Conservation (phyloP, 495 filamentous ascomycete genomes). For the Acidomyces sp. region DNA sequence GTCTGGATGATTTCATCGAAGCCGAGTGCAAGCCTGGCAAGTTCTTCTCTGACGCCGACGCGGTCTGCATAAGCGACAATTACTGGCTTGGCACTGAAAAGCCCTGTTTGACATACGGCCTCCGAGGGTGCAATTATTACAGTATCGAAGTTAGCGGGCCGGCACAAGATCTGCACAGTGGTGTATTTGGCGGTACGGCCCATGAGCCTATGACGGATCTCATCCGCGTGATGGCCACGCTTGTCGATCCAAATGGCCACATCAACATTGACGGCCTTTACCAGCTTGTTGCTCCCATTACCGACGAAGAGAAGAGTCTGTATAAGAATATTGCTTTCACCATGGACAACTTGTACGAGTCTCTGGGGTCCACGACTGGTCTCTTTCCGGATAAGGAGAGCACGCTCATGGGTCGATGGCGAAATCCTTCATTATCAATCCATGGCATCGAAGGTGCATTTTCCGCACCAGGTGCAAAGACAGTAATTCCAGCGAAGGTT, state of each 20-base stretch:
- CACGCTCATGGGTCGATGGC: slow-evolving; percentile 87
- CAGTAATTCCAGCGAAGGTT: slow-evolving; percentile 95
- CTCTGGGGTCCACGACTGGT: slow-evolving; percentile 71
- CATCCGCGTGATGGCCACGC: slow-evolving; percentile 59
- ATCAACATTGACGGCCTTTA: slow-evolving; percentile 80
- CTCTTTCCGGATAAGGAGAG: slow-evolving; percentile 74
- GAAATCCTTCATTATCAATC: slow-evolving; percentile 85
- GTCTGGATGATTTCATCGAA: slow-evolving; percentile 86
- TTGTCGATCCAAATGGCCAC: slow-evolving; percentile 81
- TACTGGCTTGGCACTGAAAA: slow-evolving; percentile 99
- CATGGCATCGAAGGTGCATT: slow-evolving; percentile 96
- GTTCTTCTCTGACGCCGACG: slow-evolving; percentile 89
- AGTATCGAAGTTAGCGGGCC: slow-evolving; percentile 75
- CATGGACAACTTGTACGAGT: slow-evolving; percentile 88
- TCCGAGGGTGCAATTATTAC: slow-evolving; percentile 98
- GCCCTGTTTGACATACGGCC: slow-evolving; percentile 91
- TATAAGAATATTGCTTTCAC: slow-evolving; percentile 82
- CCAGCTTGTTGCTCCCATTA: slow-evolving; percentile 80
- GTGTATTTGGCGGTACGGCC: slow-evolving; percentile 88
- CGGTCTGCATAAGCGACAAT: slow-evolving; percentile 97
- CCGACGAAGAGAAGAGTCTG: slow-evolving; percentile 69
- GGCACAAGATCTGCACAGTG: slow-evolving; percentile 85
- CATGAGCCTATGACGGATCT: slow-evolving; percentile 98
- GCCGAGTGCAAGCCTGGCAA: slow-evolving; percentile 59
- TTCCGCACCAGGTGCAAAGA: slow-evolving; percentile 88